These are phyloP conservation scores for Eimeria falciformis DNA, from an alignment of 169 alveolate species.

Conservation along the genomic window DNA sequence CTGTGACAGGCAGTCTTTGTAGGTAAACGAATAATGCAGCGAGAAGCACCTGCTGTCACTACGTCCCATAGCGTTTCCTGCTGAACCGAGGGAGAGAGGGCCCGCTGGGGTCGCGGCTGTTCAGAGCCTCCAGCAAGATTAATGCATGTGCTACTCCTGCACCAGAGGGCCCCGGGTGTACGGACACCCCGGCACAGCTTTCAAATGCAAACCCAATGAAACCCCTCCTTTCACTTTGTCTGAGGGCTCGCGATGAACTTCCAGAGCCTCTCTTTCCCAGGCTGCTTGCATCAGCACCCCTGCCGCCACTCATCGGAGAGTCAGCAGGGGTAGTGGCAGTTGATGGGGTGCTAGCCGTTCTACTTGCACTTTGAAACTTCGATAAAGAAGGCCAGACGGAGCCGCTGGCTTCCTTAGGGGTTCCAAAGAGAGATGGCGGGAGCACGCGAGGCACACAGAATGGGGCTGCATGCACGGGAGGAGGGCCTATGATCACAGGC, in stretches of 20 bases:
- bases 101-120: neutral
- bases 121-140: conserved; percentile 17
- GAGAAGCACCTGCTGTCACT: neutral
- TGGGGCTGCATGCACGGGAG: conserved; percentile 25
- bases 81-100: conserved; percentile 26
- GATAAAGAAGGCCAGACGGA: neutral
- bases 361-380: neutral
- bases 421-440: conserved; percentile 20
- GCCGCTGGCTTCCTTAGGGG: neutral
- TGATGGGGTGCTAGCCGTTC: conserved; percentile 56
- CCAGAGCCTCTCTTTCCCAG: neutral
- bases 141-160: conserved; percentile 24
- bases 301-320: conserved; percentile 18
- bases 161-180: neutral
- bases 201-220: conserved; percentile 63
- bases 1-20: too few species aligned
- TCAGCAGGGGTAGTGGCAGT: conserved; percentile 46
- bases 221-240: conserved; percentile 26
- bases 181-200: neutral
- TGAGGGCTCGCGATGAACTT: conserved; percentile 12
- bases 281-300: neutral
- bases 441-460: conserved; percentile 63
- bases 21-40: too few species aligned
- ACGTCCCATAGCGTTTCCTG: conserved; percentile 55
- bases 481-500: neutral